Evolutionary conservation across 371 early-diverging fungal species (phyloP), one percentile per base, ranked within the genome.

Genomic region (Batrachochytrium dendrobatidis): DNA sequence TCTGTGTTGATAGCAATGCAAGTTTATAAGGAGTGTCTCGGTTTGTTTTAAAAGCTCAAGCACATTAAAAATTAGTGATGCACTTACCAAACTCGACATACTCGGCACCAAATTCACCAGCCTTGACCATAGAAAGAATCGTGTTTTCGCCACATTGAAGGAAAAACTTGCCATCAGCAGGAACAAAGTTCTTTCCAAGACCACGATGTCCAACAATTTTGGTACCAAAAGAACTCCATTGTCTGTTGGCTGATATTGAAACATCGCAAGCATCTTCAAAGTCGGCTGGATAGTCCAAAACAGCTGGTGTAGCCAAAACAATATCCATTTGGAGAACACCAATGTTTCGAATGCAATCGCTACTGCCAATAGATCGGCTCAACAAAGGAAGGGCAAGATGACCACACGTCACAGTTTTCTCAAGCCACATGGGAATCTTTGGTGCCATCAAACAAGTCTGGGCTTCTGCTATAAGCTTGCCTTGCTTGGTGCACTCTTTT

Each of bases 91-190:
- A 93, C 71, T 99, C 98, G 15, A 99, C 87, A 60, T 86, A 91
- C 61, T 88, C 86, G 0, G 91, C 95, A 34, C 97, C 96, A 22
- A 88, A 75, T 6, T 84, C 82, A 15, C 86, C 84, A 0, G 97
- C 98, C 0, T 88, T 87, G 20, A 87, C 76, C 73, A 98, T 91
- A 0, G 97, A 94, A 29, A 87, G 68, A 7, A 93, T 79, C 0
- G 99, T 97, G 67, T 99, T 99, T 67, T 99, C 99, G 2, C 91
- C 89, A 15, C 94, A 74, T 67, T 93, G 90, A 29, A 91, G 79
- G 56, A 52, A 53, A 30, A 50, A 69, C 70, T 51, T 68, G 76
- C 59, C 69, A 72, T 59, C 73, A 0, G 43, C 54, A 0, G 58
- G 53, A 12, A 57, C 52, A 48, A 52, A 68, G 74, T 93, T 93